phyloP scores from a whole-genome alignment of 2,329 filamentous ascomycete species.

The Ophiocordyceps robertsii region DNA sequence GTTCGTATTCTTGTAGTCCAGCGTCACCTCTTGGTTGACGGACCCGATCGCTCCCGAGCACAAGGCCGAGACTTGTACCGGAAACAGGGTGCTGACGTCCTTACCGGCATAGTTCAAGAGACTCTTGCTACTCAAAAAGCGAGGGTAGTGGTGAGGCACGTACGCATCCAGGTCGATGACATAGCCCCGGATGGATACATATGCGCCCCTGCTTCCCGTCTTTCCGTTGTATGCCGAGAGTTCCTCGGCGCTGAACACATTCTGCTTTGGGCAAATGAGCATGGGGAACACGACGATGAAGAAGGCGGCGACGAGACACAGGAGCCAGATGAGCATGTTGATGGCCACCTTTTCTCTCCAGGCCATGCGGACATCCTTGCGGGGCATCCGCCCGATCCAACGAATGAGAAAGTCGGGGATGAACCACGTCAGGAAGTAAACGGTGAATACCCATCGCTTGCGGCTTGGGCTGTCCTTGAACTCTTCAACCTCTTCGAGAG shows the following conservation, averaged over 20 bases:
- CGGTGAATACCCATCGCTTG: conserved; percentile 80
- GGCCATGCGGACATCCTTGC: conserved; percentile 82
- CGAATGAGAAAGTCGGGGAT: conserved; percentile 75
- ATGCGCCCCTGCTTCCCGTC: conserved; percentile 47
- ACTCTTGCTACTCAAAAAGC: conserved; percentile 40
- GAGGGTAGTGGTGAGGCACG: conserved; percentile 59
- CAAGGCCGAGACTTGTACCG: conserved; percentile 83
- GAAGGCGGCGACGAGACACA: conserved; percentile 66
- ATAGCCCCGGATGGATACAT: conserved; percentile 72
- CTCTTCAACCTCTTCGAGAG: conserved; percentile 82
- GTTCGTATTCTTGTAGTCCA: conserved; percentile 75
- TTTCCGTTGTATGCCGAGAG: conserved; percentile 64
- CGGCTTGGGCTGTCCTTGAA: conserved; percentile 63
- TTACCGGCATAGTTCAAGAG: conserved; percentile 72
- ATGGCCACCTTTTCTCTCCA: conserved; percentile 98
- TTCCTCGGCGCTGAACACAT: conserved; percentile 73
- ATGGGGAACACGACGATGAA: conserved; percentile 81
- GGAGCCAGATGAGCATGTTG: conserved; percentile 93
- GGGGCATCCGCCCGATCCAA: conserved; percentile 67
- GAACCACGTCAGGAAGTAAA: conserved; percentile 75
- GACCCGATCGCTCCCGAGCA: conserved; percentile 63
- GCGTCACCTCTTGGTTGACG: conserved; percentile 57
- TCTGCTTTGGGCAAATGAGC: conserved; percentile 80
- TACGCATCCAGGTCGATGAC: conserved; percentile 75
- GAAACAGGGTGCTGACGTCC: conserved; percentile 83